Base-by-base conservation (phyloP, 2,329 filamentous ascomycete genomes). In the Dothiorella sarmentorum region DNA sequence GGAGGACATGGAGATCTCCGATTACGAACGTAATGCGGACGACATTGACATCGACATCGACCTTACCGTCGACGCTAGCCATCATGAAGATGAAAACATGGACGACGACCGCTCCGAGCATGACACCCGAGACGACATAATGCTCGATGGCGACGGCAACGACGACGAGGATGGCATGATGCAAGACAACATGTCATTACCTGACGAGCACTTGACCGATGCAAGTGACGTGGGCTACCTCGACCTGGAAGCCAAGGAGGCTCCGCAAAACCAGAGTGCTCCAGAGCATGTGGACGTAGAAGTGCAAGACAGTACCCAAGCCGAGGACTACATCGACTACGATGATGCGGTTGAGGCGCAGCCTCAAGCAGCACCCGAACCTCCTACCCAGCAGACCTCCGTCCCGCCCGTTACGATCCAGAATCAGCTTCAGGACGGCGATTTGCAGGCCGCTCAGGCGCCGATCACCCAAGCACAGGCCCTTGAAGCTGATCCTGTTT, bases 1-100 rank as follows among this genome's bases (percentile, higher is more conserved):
- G 51, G 80, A 82, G 64, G 77, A 77, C 58, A 84, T 84, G 82
- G 81, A 84, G 62, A 75, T 86, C 66, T 75, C 80, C 40, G 76
- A 78, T 22, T 66, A 71, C 59, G 77, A 71, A 33, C 64, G 73
- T 45, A 70, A 69, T 42, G 78, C 81, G 56, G 76, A 75, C 53
- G 80, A 84, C 58, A 80, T 82, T 57, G 82, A 84, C 60, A 83
- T 87, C 61, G 84, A 87, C 63, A 76, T 86, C 61, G 83, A 85
- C 63, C 80, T 61, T 72, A 70, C 68, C 11, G 63, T 66, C 27
- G 63, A 64, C 55, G 63, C 62, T 35, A 62, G 66, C 27, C 69
- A 71, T 13, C 33, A 59, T 13, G 56, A 59, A 24, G 78, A 86
- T 60, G 81, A 85, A 63, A 80, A 85, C 63, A 75, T 83, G 49